These are phyloP conservation scores for Hyaloscypha finlandica DNA, from an alignment of 495 filamentous ascomycete species.

Conservation along the genomic window DNA sequence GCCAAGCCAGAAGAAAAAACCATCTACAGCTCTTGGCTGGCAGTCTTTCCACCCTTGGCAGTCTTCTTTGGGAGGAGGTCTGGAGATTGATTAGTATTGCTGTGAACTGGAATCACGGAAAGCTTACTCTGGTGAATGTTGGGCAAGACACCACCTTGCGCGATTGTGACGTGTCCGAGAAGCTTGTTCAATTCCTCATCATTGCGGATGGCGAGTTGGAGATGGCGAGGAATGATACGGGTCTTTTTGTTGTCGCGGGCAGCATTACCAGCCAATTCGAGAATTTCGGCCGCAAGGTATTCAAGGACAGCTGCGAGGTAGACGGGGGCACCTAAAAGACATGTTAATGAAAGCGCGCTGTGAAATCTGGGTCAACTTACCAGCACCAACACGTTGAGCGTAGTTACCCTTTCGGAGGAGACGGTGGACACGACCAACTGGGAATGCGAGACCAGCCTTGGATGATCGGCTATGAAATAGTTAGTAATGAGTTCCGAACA, in stretches of 20 bases:
- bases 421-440: slow-evolving; percentile 99
- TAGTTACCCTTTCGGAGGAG: slow-evolving; percentile 99
- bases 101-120: slow-evolving; percentile 16
- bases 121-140: slow-evolving; percentile 97
- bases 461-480: slow-evolving; percentile 77
- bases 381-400: slow-evolving; percentile 98
- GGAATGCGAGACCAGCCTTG: slow-evolving; percentile 99
- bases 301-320: slow-evolving; percentile 98
- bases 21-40: slow-evolving; percentile 86
- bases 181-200: slow-evolving; percentile 99
- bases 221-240: slow-evolving; percentile 98
- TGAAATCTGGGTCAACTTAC: slow-evolving; percentile 45
- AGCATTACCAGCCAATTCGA: slow-evolving; percentile 97
- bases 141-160: slow-evolving; percentile 98
- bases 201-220: slow-evolving; percentile 99
- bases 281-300: slow-evolving; percentile 97
- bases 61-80: slow-evolving; percentile 99
- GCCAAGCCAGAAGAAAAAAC: slow-evolving; percentile 42
- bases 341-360: slow-evolving; percentile 36
- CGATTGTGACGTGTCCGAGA: slow-evolving; percentile 97
- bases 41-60: slow-evolving; percentile 83
- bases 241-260: slow-evolving; percentile 99
- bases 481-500: slow-evolving; percentile 40
- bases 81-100: slow-evolving; percentile 38
- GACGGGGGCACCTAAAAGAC: slow-evolving; percentile 76